Conservation (phyloP, 176 grass and related monocot genomes). For the Hsuehochloa calcarea region DNA sequence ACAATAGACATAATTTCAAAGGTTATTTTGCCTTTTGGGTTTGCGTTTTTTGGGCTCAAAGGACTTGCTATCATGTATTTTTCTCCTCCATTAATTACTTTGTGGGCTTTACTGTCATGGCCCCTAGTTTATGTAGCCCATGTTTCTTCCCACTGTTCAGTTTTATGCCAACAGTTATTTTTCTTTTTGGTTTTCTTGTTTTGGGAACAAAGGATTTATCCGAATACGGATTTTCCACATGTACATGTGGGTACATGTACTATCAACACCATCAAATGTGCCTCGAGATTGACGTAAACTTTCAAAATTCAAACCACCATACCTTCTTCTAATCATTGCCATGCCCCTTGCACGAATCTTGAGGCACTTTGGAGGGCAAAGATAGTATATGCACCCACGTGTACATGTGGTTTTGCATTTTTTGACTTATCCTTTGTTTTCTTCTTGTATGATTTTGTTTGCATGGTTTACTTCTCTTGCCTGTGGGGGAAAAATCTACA, state of each 20-base stretch:
- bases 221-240: not conserved
- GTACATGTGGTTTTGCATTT: no score
- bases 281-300: no score
- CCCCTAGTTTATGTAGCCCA: slow-evolving; percentile 12
- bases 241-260: no score
- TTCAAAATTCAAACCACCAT: no score
- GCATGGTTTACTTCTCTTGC: not conserved
- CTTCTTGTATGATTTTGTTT: slow-evolving; percentile 17
- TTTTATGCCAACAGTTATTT: not conserved
- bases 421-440: not conserved
- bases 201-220: not conserved
- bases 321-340: no score
- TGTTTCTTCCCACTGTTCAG: slow-evolving; percentile 9
- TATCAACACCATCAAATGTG: no score
- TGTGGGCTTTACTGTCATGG: not conserved
- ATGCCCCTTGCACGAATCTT: no score
- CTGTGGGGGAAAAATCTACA: not conserved
- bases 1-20: not conserved
- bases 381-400: no score
- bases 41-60: not conserved
- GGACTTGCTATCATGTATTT: not conserved
- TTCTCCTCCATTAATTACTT: not conserved
- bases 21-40: not conserved
- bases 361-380: no score
- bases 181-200: not conserved